Base-by-base conservation (phyloP, 2,329 filamentous ascomycete species). In the Lasiodiplodia sp. region DNA sequence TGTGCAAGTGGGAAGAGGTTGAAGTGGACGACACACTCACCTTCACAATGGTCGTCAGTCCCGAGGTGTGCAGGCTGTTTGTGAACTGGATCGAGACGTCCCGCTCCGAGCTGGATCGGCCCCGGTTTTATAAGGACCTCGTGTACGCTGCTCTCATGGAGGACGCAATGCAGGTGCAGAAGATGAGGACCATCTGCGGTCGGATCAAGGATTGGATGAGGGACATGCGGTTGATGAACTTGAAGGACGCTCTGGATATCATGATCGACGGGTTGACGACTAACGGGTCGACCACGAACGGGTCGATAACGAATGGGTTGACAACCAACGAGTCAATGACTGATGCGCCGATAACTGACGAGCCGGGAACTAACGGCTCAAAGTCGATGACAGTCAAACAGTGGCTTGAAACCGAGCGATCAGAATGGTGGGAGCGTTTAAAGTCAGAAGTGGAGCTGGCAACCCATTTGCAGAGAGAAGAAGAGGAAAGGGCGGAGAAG, bases 241-340 rank as follows among this genome's bases (percentile, higher is more conserved):
- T 57, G 18, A 38, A 99, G 90, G 2, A 99, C 86, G 77, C 99
- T 97, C 73, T 95, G 95, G 74, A 99, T 91, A 75, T 21, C 31
- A 21, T n/a, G 18, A 8, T 18, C 6, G 25, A 53, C 1, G 23
- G 8, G 11, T 23, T 23, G 23, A 23, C 23, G 31, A 34, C 31
- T 7, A 10, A 34, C 8, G 31, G 31, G 28, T 7, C 28, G 28
- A 31, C 28, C 6, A 31, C 28, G 6, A 31, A 8, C 28, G 28
- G 8, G 8, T 34, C 31, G 8, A 34, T 2, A 10, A 34, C 31
- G 1, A 34, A 34, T 10, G 31, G 31, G 31, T 34, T 10, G 31
- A 34, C 31, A 34, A 34, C 31, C 7, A 34, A 34, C 8, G 31
- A 10, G 31, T 34, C 31, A 10, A 34, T 7, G 8, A 34, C 31